phyloP scores from a whole-genome alignment of 2,329 filamentous ascomycete species.

The Fusarium nygamai region DNA sequence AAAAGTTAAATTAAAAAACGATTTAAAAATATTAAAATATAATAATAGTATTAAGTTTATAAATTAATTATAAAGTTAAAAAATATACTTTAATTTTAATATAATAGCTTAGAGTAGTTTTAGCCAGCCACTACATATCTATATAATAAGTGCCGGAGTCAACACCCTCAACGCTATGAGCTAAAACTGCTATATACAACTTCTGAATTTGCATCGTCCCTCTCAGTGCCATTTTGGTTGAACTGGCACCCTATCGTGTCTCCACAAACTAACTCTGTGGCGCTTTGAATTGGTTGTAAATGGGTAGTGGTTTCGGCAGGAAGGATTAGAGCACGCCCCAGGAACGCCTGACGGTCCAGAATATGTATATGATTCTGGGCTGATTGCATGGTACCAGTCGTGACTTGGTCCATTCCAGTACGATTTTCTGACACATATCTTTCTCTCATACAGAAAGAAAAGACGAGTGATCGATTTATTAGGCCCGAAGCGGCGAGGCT shows the following conservation, averaged over 20 bases:
- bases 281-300: background rate
- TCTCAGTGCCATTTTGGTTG: background rate
- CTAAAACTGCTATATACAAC: background rate
- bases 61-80: too few relatives aligned
- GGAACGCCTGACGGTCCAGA: background rate
- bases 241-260: background rate
- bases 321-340: background rate
- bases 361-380: background rate
- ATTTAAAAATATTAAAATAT: too few relatives aligned
- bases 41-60: too few relatives aligned
- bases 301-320: background rate
- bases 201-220: background rate
- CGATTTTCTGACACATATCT: background rate
- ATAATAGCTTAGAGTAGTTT: too few relatives aligned
- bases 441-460: background rate
- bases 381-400: background rate
- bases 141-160: background rate
- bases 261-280: background rate
- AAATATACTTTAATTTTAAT: too few relatives aligned
- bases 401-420: background rate
- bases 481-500: background rate
- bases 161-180: background rate
- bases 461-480: background rate
- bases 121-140: too few relatives aligned
- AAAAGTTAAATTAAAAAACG: too few relatives aligned